These are phyloP conservation scores for Lecanicillium sp. DNA, from an alignment of 2,329 filamentous ascomycete genomes.

Conservation along the genomic window DNA sequence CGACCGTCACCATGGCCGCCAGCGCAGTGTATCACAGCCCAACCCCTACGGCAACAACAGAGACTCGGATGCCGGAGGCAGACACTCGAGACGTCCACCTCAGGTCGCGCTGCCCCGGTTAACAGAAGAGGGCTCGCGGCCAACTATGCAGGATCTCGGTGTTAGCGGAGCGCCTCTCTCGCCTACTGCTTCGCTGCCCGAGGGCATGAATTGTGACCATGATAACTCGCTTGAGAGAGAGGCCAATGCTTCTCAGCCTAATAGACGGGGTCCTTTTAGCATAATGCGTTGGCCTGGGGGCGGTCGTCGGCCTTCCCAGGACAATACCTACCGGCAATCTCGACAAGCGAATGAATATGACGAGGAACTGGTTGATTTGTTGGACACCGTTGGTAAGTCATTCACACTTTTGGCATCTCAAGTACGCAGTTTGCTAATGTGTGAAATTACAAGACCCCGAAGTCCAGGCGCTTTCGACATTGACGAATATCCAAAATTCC, in stretches of 20 bases:
- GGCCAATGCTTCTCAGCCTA: not conserved
- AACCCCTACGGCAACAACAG: constrained; percentile 14
- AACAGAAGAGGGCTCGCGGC: constrained; percentile 29
- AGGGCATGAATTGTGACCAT: constrained; percentile 6
- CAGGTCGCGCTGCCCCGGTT: constrained; percentile 28
- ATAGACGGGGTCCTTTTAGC: constrained; percentile 6
- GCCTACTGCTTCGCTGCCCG: constrained; percentile 19
- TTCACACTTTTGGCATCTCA: not conserved
- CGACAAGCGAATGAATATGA: constrained; percentile 24
- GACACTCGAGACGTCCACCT: constrained; percentile 22
- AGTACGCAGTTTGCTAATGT: constrained; percentile 7
- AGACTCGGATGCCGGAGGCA: constrained; percentile 13
- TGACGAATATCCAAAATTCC: constrained; percentile 86
- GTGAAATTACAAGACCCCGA: constrained; percentile 59
- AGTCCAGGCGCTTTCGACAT: constrained; percentile 70
- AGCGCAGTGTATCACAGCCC: constrained; percentile 28
- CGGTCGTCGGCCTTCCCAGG: constrained; percentile 6
- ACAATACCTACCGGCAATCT: not conserved
- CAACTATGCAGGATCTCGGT: constrained; percentile 26
- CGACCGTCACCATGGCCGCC: constrained; percentile 19
- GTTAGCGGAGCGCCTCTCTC: constrained; percentile 15
- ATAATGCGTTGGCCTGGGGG: constrained; percentile 8
- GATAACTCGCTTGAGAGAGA: constrained; percentile 1
- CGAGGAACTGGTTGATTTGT: constrained; percentile 29
- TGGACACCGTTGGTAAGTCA: constrained; percentile 29